A percentile compares a stretch with the other conserved stretches of the same genome.
These are phyloP conservation scores for Anthostomella pinea DNA, from an alignment of 2,329 filamentous ascomycete genomes.

Conservation along the genomic window DNA sequence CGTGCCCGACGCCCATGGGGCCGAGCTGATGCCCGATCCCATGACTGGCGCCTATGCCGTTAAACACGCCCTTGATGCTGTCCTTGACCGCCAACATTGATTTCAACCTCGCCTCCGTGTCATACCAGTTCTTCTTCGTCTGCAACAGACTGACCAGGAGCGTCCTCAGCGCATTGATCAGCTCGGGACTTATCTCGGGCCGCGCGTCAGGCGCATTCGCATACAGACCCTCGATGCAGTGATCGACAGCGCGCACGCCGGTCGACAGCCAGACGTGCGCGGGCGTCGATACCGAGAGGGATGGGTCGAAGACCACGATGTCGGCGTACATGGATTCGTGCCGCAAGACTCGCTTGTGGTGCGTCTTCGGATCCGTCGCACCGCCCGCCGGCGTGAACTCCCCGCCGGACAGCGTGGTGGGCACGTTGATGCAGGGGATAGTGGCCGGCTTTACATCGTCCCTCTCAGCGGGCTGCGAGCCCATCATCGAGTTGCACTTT, in stretches of 20 bases:
- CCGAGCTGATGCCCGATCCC: conserved; percentile 25
- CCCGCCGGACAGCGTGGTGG: conserved; percentile 39
- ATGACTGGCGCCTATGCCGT: conserved; percentile 18
- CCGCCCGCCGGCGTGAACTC: conserved; percentile 40
- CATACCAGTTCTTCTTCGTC: conserved; percentile 15
- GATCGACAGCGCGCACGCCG: conserved; percentile 21
- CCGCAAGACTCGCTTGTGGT: conserved; percentile 17
- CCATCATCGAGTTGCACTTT: too few species aligned
- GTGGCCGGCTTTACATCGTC: conserved; percentile 20
- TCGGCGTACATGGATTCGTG: conserved; percentile 17
- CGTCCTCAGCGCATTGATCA: conserved; percentile 6
- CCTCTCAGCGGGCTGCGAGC: conserved; percentile 14
- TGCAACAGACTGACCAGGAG: conserved; percentile 13
- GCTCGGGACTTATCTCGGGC: conserved; percentile 4
- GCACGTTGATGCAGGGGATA: conserved; percentile 38
- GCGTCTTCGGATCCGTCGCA: conserved; percentile 32
- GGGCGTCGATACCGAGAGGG: conserved; percentile 18
- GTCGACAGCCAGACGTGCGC: conserved; percentile 22
- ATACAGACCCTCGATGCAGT: conserved; percentile 18
- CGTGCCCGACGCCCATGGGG: conserved; percentile 20
- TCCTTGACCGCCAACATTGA: conserved; percentile 11
- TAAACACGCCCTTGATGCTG: conserved; percentile 1
- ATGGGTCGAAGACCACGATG: conserved; percentile 19
- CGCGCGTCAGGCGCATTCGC: conserved; percentile 3
- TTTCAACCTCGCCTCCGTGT: conserved; percentile 19